Base-by-base conservation (phyloP, 257 asterid species). In the Nicotiana otophora region DNA sequence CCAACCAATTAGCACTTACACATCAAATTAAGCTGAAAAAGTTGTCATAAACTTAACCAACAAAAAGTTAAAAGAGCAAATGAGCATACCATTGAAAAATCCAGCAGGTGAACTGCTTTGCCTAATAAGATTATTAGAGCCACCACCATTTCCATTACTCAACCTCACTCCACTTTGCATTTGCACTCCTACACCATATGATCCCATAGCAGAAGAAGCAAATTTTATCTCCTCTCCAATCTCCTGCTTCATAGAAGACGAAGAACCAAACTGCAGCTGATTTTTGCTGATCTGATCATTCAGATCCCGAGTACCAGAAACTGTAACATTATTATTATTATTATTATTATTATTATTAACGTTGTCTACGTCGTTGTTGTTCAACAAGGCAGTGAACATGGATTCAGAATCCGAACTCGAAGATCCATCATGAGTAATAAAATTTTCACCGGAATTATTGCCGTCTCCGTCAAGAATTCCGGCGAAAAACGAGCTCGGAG, bases 101-200 rank as follows among this genome's bases (percentile, higher is more conserved):
- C 96, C 98, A 87, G 98, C 93, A 23, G 98, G 98, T 63, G 98
- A 93, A 68, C 97, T 93, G 80, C 91, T 95, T 68, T 93, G 98
- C 85, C 96, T 90, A 58, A 87, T 79, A 78, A 95, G 98, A 92
- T 81, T 88, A 92, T 81, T 88, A 0, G 94, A 89, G 78, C 77
- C 12, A 86, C 83, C 89, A 77, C 84, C 88, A 69, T 86, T 87
- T 80, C 28, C 85, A 15, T 31, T 80, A 82, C 77, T 78, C 82
- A 70, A 70, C 15, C 17, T 33, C 0, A 10, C 82, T 60, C 83
- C 76, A 63, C 20, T 66, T 84, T 84, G 84, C 64, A 81, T 84
- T 7, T 81, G 92, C 84, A 75, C 86, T 74, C 89, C 96, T 86
- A 88, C 74, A 23, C 93, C 93, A 75, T 60, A 54, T 5, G 86